These are phyloP conservation scores for Tylopilus vinaceipallidus DNA, from an alignment of 768 basidiomycete species.

Conservation along the genomic window DNA sequence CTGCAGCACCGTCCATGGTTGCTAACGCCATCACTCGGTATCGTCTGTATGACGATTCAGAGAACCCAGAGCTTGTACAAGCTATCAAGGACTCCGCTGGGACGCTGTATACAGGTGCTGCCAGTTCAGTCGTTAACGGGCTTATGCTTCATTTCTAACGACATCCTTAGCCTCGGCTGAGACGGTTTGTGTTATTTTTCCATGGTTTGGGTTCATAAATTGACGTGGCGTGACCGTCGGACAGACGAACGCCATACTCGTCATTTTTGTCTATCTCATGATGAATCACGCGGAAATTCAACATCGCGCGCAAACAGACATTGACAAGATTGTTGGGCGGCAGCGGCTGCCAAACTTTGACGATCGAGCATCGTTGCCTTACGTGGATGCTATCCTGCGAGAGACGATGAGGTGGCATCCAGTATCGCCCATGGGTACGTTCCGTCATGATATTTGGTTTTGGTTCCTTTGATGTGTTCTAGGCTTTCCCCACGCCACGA, in stretches of 20 bases:
- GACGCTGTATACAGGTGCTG: constrained; percentile 19
- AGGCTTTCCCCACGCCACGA: neutral
- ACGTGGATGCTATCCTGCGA: neutral
- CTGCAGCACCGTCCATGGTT: neutral
- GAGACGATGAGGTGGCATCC: neutral
- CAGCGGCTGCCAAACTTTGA: neutral
- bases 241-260: constrained; percentile 27
- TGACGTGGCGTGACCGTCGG: neutral
- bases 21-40: constrained; percentile 6
- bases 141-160: too few species aligned
- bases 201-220: neutral
- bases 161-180: neutral
- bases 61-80: neutral
- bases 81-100: constrained; percentile 1
- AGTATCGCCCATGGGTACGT: neutral
- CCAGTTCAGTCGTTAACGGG: too few species aligned
- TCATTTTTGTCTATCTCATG: constrained; percentile 32
- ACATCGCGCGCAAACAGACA: too few species aligned
- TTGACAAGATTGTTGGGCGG: neutral
- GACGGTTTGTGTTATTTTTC: neutral
- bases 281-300: constrained; percentile 28
- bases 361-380: neutral
- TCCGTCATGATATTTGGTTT: too few species aligned
- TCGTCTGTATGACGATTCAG: neutral
- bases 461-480: neutral